Percentiles rank a stretch among this genome's conserved stretches.
Evolutionary conservation across 768 basidiomycete genomes (phyloP).

Genomic region (Austroboletus festivus): DNA sequence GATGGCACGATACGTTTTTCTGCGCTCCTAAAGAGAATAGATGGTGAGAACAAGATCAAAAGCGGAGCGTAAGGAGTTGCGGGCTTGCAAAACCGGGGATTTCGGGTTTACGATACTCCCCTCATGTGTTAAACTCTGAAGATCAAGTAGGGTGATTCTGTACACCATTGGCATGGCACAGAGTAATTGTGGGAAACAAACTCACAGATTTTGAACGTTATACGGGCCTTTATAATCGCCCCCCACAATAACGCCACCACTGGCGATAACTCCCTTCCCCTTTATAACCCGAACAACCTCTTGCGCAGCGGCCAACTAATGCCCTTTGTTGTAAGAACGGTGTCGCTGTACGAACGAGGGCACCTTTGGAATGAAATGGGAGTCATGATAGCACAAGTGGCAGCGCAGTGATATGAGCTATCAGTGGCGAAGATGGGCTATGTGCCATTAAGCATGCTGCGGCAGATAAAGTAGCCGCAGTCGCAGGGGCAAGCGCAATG

Average conservation of each 20-base stretch:
- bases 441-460: conserved; percentile 86
- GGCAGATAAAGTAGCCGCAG: conserved; percentile 66
- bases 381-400: conserved; percentile 76
- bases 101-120: conserved; percentile 59
- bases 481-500: conserved; percentile 72
- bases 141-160: conserved; percentile 64
- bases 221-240: conserved; percentile 66
- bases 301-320: conserved; percentile 80
- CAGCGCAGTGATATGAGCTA: conserved; percentile 77
- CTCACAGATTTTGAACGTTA: conserved; percentile 77
- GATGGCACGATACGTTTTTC: conserved; percentile 76
- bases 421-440: conserved; percentile 67
- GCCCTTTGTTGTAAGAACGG: conserved; percentile 44
- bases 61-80: conserved; percentile 44
- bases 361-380: conserved; percentile 80
- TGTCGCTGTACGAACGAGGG: conserved; percentile 68
- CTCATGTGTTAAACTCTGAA: conserved; percentile 67
- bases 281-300: conserved; percentile 80
- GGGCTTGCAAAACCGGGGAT: conserved; percentile 67
- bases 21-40: conserved; percentile 54
- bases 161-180: neutral
- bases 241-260: conserved; percentile 59
- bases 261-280: conserved; percentile 71
- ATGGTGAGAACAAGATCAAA: neutral
- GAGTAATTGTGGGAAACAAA: conserved; percentile 1